Evolutionary conservation across 805 yeast genomes (phyloP).

Genomic region (Kazachstania martiniae): DNA sequence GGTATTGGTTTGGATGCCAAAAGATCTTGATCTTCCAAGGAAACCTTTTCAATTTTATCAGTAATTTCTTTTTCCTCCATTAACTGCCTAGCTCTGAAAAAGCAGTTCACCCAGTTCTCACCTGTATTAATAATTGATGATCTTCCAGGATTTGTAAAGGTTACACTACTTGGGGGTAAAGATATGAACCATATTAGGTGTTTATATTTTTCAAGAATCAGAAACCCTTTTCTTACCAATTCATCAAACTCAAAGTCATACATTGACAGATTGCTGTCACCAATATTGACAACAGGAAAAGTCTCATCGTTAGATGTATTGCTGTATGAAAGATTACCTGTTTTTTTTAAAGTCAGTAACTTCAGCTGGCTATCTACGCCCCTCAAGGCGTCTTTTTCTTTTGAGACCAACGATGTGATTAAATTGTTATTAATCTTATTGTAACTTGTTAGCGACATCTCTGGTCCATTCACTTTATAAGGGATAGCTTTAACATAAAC

Average conservation of each 20-base stretch:
- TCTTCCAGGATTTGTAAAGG: conserved; percentile 22
- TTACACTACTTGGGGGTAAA: conserved; percentile 21
- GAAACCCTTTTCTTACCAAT: conserved; percentile 43
- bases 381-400: conserved; percentile 8
- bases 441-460: conserved; percentile 16
- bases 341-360: conserved; percentile 12
- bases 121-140: conserved; percentile 6
- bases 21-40: conserved; percentile 1
- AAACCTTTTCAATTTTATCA: conserved; percentile 6
- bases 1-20: background rate
- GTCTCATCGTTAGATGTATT: conserved; percentile 1
- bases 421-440: conserved; percentile 18
- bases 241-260: conserved; percentile 73
- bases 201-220: conserved; percentile 51
- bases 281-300: conserved; percentile 18
- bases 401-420: conserved; percentile 15
- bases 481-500: conserved; percentile 21
- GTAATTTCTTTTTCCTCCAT: conserved; percentile 24
- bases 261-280: conserved; percentile 51
- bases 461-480: conserved; percentile 15
- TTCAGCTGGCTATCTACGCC: conserved; percentile 5
- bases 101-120: conserved; percentile 60
- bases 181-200: conserved; percentile 50
- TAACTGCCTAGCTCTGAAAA: conserved; percentile 54
- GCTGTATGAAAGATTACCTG: conserved; percentile 13